Evolutionary conservation across 2,329 filamentous ascomycete genomes (phyloP).

Genomic region (Alternaria viburni): DNA sequence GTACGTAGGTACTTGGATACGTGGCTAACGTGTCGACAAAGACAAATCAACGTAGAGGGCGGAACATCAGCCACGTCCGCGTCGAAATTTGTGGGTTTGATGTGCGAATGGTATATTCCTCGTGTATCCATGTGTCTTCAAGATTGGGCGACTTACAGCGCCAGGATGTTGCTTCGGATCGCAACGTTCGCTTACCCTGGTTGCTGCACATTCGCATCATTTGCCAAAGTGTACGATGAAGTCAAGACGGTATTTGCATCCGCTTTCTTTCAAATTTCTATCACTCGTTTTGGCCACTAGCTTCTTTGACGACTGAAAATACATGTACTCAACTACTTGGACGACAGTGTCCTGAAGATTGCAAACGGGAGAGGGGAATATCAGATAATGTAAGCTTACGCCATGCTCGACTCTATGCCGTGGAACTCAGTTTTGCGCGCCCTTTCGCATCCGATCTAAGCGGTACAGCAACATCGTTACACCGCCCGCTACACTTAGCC

Average conservation of each 20-base stretch:
- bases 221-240: neutral
- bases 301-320: neutral
- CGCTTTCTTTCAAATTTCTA: neutral
- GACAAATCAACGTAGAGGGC: neutral
- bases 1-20: neutral
- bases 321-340: neutral
- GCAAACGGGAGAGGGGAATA: neutral
- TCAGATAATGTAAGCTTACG: neutral
- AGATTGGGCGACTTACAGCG: neutral
- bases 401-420: neutral
- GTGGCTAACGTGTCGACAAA: neutral
- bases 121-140: neutral
- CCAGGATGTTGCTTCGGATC: neutral
- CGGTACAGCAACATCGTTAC: neutral
- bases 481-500: conserved; percentile 7
- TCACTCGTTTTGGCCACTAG: neutral
- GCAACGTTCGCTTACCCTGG: conserved; percentile 10
- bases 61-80: neutral
- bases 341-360: neutral
- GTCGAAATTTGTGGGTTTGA: neutral
- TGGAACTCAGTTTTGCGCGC: neutral
- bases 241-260: neutral
- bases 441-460: neutral
- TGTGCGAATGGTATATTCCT: neutral
- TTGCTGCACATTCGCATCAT: neutral